Base-by-base conservation (phyloP, 352 stramenopile species). In the Phytopythium ostracodes region DNA sequence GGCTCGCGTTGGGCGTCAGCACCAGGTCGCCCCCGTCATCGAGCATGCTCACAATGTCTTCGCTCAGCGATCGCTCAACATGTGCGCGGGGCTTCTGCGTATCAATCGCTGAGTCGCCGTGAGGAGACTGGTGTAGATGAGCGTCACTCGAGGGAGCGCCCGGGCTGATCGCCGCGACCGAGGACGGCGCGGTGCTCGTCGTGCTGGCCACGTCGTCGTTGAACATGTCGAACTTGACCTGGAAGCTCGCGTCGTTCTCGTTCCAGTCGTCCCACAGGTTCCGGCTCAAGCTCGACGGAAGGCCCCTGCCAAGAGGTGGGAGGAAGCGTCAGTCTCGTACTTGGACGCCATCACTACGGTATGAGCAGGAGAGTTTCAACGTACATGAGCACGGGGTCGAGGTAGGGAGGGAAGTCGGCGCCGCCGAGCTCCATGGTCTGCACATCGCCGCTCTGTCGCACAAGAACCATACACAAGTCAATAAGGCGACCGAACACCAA, bases 221-320 rank as follows among this genome's bases (percentile, higher is more conserved):
- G 35, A 90, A 83, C 73, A 89, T 87, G 62, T 89, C 80, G 47
- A 91, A 84, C 66, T 89, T 88, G 66, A 83, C 77, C 35, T 69
- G 66, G 49, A 92, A 84, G 59, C 73, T 84, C 31, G 72, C 61
- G 55, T 89, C 84, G 62, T 73, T 82, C 60, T 94, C 86, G 62
- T 91, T 95, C 87, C 87, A 95, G 69, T 95, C 87, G 59, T 93
- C 84, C 87, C 87, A 95, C 24, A 95, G 67, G 64, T 95, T 95
- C 44, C 87, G 82, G 46, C 83, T 92, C 65, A 92, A 70, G 42
- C 77, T 89, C n/a, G 81, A 89, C 55, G 84, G 88, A 9, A 94
- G 72, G 4, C 83, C 87, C 15, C 87, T 95, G 56, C 29, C 58
- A 14, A n/a, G n/a, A n/a, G n/a, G n/a, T n/a, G n/a, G n/a, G n/a